These are phyloP conservation scores for Quercus variabilis DNA, from an alignment of 306 rosid species.

Conservation along the genomic window DNA sequence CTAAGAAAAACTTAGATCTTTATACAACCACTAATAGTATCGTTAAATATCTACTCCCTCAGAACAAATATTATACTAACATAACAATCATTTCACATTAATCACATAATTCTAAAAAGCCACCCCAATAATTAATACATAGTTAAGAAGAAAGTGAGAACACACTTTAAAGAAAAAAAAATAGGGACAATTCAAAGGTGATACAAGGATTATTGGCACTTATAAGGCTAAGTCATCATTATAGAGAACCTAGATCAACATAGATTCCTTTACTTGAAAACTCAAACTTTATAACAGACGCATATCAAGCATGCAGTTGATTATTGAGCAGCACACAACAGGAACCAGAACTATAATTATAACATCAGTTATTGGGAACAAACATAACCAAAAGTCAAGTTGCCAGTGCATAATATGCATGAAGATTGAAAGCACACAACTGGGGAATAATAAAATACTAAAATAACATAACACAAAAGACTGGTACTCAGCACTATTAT, in stretches of 20 bases:
- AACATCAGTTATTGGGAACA: constrained; percentile 1
- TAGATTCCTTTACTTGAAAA: not conserved
- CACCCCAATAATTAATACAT: not conserved
- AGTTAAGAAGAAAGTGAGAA: not conserved
- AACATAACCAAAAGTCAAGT: constrained; percentile 5
- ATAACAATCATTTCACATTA: not conserved
- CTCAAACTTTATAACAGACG: not conserved
- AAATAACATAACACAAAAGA: not conserved
- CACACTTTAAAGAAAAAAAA: not conserved
- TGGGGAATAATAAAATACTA: too few relatives aligned
- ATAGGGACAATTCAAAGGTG: not conserved
- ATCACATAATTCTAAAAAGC: not conserved
- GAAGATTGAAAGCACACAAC: too few relatives aligned
- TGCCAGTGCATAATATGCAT: not conserved
- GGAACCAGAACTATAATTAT: constrained; percentile 24
- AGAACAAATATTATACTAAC: not conserved
- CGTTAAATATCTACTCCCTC: not conserved
- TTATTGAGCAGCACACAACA: not conserved
- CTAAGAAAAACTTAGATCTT: constrained; percentile 47
- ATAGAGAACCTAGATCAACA: not conserved
- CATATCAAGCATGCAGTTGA: not conserved
- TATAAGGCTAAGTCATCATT: not conserved
- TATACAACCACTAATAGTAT: not conserved
- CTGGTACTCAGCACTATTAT: not conserved
- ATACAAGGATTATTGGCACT: not conserved